Percentiles rank a stretch among this genome's conserved stretches.
phyloP scores from a whole-genome alignment of 2,329 filamentous ascomycete genomes.

The Mycosphaerella sp. region DNA sequence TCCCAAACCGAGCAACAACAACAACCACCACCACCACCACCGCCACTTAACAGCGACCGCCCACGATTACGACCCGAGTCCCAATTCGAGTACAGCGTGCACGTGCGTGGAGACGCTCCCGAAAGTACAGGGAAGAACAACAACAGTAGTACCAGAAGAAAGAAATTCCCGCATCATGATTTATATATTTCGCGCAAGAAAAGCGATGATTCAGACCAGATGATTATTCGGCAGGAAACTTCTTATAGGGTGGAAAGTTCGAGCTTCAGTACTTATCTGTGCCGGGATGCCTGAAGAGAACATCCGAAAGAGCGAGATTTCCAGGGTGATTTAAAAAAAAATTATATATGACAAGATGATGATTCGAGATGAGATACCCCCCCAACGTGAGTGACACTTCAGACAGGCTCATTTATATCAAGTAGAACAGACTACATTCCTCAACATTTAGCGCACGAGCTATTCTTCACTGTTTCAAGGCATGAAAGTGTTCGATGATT shows the following conservation, averaged over 20 bases:
- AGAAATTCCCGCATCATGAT: constrained; percentile 1
- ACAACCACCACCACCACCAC: background rate
- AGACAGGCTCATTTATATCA: no score
- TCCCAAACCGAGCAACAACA: background rate
- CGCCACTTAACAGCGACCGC: constrained; percentile 1
- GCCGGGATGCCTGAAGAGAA: no score
- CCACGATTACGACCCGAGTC: constrained; percentile 4
- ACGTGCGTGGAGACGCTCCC: constrained; percentile 4
- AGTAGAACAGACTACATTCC: no score
- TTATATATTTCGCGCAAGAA: constrained; percentile 5
- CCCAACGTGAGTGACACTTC: no score
- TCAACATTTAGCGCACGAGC: no score
- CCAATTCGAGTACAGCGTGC: background rate
- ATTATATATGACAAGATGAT: no score
- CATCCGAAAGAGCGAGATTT: no score
- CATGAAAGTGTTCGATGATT: background rate
- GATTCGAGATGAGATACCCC: no score
- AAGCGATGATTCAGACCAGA: constrained; percentile 18
- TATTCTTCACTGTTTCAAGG: no score
- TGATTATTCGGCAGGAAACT: constrained; percentile 21
- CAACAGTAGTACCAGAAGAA: background rate
- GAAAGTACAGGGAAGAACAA: background rate
- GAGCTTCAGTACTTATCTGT: no score
- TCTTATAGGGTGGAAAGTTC: constrained; percentile 18
- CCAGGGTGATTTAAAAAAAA: no score